Evolutionary conservation across 345 rosid species (phyloP).

Genomic region (Salix udensis): DNA sequence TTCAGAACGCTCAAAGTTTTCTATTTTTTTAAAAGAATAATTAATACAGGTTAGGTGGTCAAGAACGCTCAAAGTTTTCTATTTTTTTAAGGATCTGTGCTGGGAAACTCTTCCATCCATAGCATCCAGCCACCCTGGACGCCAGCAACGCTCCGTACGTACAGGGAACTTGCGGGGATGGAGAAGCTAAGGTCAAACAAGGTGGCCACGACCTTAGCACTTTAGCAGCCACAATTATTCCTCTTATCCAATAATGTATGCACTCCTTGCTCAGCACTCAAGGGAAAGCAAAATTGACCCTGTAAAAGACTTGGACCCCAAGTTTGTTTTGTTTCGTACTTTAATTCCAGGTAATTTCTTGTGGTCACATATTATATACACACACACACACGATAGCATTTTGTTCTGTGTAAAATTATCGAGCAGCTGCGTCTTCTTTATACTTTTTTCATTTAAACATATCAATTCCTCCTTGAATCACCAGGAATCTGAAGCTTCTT

Average conservation of each 20-base stretch:
- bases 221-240: not conserved
- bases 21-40: not conserved
- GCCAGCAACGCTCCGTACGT: not conserved
- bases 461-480: not conserved
- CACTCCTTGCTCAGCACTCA: slow-evolving; percentile 18
- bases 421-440: not conserved
- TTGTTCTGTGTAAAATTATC: not conserved
- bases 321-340: not conserved
- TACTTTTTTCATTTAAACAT: not conserved
- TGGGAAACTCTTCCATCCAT: not conserved
- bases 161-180: not conserved
- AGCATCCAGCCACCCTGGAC: not conserved
- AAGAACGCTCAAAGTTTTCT: not conserved
- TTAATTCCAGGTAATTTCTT: not conserved
- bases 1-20: not conserved
- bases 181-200: not conserved
- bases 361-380: not conserved
- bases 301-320: not conserved
- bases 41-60: not conserved
- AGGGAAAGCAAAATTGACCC: not conserved
- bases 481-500: not conserved
- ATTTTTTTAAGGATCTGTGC: too few relatives aligned
- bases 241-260: not conserved
- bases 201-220: not conserved
- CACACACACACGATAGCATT: not conserved